Conservation (phyloP, 371 early-diverging fungal genomes). For the Massospora cicadina region DNA sequence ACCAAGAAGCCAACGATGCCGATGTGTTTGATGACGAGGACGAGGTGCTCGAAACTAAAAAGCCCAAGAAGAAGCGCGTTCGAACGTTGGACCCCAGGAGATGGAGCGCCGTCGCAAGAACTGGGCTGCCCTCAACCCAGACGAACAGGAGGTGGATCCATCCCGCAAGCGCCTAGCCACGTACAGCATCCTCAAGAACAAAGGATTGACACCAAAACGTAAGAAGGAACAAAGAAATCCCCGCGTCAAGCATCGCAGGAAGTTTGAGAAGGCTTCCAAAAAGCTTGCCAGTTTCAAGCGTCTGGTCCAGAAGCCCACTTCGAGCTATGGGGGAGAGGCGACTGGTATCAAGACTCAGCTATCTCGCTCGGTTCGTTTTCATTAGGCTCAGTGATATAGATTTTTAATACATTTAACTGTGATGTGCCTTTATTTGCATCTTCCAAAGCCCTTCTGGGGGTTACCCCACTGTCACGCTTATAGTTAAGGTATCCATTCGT, state of each 20-base stretch:
- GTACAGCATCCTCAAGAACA: constrained; percentile 87
- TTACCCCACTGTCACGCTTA: no score
- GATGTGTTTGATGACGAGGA: constrained; percentile 18
- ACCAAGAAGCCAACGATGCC: constrained; percentile 12
- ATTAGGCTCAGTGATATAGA: constrained; percentile 8
- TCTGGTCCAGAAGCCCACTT: constrained; percentile 36
- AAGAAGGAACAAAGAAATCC: constrained; percentile 90
- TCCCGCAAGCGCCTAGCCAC: constrained; percentile 62
- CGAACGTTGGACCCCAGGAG: not conserved
- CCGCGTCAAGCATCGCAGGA: constrained; percentile 79
- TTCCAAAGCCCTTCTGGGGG: no score
- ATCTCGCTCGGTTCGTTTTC: constrained; percentile 54
- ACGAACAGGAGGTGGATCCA: constrained; percentile 24
- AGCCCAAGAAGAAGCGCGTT: constrained; percentile 18
- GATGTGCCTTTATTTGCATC: no score
- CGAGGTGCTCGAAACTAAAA: constrained; percentile 19
- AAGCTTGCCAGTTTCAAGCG: constrained; percentile 61
- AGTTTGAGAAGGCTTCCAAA: constrained; percentile 80
- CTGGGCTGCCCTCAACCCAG: constrained; percentile 15
- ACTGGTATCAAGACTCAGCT: constrained; percentile 86
- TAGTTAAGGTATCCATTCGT: no score
- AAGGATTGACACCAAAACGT: constrained; percentile 83
- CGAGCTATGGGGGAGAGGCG: constrained; percentile 75
- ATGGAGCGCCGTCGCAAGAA: constrained; percentile 11
- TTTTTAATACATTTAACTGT: no score